Percentiles rank a stretch among this genome's conserved stretches.
Conservation (phyloP, 768 basidiomycete species). For the Mycena filopes region DNA sequence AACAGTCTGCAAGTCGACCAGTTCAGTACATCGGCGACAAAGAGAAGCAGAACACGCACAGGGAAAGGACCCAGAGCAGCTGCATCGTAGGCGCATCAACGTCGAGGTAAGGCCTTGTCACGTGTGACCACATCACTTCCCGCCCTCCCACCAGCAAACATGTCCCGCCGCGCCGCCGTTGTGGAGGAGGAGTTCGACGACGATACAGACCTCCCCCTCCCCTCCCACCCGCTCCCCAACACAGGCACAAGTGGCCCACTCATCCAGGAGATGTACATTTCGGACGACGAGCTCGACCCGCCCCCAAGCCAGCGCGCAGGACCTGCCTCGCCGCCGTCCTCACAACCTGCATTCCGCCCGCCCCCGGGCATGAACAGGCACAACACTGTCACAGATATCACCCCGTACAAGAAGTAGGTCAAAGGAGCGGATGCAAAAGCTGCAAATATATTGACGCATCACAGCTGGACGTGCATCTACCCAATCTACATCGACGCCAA, state of each 20-base stretch:
- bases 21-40: not conserved
- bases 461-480: constrained; percentile 95
- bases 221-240: constrained; percentile 70
- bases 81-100: constrained; percentile 24
- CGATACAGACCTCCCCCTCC: constrained; percentile 91
- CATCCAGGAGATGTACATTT: constrained; percentile 74
- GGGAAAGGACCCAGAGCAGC: constrained; percentile 24
- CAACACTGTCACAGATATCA: constrained; percentile 73
- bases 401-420: constrained; percentile 83
- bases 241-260: constrained; percentile 79
- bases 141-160: constrained; percentile 36
- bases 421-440: too few species aligned
- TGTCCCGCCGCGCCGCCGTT: constrained; percentile 74
- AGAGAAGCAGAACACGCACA: not conserved
- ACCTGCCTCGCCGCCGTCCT: constrained; percentile 64
- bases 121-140: not conserved
- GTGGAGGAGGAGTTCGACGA: constrained; percentile 91
- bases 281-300: constrained; percentile 63
- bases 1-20: constrained; percentile 23
- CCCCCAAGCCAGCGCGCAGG: constrained; percentile 51
- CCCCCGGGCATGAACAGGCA: constrained; percentile 38
- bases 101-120: not conserved
- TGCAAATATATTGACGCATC: constrained; percentile 12
- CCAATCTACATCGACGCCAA: constrained; percentile 98
- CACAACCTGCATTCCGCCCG: constrained; percentile 34